phyloP scores from a whole-genome alignment of 768 basidiomycete genomes.

The Lyophyllum atratum region DNA sequence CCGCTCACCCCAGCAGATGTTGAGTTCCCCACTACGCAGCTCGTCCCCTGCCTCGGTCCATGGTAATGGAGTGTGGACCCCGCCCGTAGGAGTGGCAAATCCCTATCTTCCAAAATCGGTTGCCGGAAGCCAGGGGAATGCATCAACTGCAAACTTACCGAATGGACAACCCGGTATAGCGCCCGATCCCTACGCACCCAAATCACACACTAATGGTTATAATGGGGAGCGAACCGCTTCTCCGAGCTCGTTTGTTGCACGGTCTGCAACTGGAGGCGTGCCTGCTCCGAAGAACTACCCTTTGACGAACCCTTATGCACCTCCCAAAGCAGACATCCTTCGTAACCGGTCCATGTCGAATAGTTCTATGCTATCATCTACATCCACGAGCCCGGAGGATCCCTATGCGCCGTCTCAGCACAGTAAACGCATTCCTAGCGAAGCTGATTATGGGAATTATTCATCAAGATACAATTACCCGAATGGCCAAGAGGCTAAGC shows the following conservation, averaged over 20 bases:
- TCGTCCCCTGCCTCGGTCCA: slow-evolving; percentile 4
- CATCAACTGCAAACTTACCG: slow-evolving; percentile 4
- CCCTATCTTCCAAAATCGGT: slow-evolving; percentile 11
- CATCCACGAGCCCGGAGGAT: slow-evolving; percentile 34
- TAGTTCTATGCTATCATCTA: slow-evolving; percentile 38
- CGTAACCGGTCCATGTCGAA: slow-evolving; percentile 47
- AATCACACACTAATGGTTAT: slow-evolving; percentile 24
- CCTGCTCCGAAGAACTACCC: slow-evolving; percentile 15
- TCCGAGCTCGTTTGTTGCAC: slow-evolving; percentile 23
- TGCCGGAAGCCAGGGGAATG: slow-evolving; percentile 7
- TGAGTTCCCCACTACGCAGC: slow-evolving; percentile 8
- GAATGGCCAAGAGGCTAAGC: slow-evolving; percentile 16
- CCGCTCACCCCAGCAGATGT: slow-evolving; percentile 1
- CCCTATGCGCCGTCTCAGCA: slow-evolving; percentile 34
- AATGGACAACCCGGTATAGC: slow-evolving; percentile 15
- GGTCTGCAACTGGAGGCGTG: slow-evolving; percentile 27
- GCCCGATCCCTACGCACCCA: slow-evolving; percentile 40
- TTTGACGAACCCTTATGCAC: slow-evolving; percentile 15
- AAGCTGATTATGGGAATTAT: slow-evolving; percentile 26
- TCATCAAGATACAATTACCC: slow-evolving; percentile 28
- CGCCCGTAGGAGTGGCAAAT: background rate
- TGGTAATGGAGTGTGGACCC: slow-evolving; percentile 2
- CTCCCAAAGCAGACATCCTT: slow-evolving; percentile 19
- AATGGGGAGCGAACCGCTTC: slow-evolving; percentile 30
- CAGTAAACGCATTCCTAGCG: slow-evolving; percentile 23